phyloP scores from a whole-genome alignment of 2,329 filamentous ascomycete species.

The Botryotinia calthae region DNA sequence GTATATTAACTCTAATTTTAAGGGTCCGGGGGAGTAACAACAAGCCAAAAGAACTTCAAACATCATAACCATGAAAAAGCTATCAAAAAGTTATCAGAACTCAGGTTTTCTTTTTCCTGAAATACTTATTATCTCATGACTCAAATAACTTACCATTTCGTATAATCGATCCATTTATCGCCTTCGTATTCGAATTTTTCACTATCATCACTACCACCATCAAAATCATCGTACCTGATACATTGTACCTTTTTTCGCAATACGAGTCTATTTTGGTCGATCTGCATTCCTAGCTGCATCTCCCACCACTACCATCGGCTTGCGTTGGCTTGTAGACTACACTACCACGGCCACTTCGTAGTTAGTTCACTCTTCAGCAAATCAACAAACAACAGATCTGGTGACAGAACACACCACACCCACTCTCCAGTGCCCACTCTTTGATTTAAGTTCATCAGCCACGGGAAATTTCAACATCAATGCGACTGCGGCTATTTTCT shows the following conservation, averaged over 20 bases:
- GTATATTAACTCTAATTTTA: background rate
- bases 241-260: background rate
- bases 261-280: constrained; percentile 10
- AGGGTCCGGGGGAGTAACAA: background rate
- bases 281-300: constrained; percentile 4
- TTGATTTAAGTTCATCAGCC: background rate
- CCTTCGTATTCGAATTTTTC: background rate
- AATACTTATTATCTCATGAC: background rate
- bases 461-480: background rate
- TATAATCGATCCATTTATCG: background rate
- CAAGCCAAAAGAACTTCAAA: background rate
- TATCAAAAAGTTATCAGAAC: background rate
- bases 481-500: background rate
- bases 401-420: background rate
- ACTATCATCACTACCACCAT: background rate
- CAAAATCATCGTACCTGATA: background rate
- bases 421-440: background rate
- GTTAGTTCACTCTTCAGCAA: background rate
- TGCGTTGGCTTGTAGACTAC: background rate
- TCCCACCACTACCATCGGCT: background rate
- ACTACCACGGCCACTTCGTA: background rate
- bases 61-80: background rate
- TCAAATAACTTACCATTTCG: background rate
- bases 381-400: background rate
- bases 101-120: background rate